A percentile compares a stretch with the other conserved stretches of the same genome.
Conservation (phyloP, 441 rosid species). For the Biscutella laevigata region DNA sequence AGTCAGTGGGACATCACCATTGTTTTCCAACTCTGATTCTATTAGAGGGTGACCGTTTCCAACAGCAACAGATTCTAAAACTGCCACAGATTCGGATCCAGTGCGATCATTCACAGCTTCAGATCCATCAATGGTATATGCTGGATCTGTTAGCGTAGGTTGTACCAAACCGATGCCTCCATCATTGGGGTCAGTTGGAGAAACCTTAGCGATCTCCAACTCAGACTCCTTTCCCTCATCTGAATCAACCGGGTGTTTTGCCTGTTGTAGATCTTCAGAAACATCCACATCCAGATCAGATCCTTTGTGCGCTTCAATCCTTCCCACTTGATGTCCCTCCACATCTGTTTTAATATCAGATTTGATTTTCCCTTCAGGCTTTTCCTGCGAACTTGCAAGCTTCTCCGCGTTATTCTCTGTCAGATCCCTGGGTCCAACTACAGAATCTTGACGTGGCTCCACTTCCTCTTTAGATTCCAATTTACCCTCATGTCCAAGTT, state of each 20-base stretch:
- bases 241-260: slow-evolving; percentile 18
- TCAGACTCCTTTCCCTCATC: slow-evolving; percentile 23
- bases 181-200: slow-evolving; percentile 14
- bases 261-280: slow-evolving; percentile 14
- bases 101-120: slow-evolving; percentile 7
- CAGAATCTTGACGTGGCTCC: slow-evolving; percentile 21
- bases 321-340: slow-evolving; percentile 19
- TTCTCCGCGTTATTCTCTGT: slow-evolving; percentile 1
- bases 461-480: slow-evolving; percentile 25
- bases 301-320: slow-evolving; percentile 3
- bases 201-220: slow-evolving; percentile 17
- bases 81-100: slow-evolving; percentile 16
- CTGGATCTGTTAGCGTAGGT: slow-evolving; percentile 18
- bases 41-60: slow-evolving; percentile 18
- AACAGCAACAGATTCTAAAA: slow-evolving; percentile 19
- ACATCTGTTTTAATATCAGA: slow-evolving; percentile 9
- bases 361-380: slow-evolving; percentile 16
- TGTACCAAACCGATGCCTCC: slow-evolving; percentile 20
- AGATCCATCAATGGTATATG: slow-evolving; percentile 8
- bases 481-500: background rate
- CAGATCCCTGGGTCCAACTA: slow-evolving; percentile 21
- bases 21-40: slow-evolving; percentile 13
- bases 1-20: slow-evolving; percentile 9
- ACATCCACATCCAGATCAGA: slow-evolving; percentile 11
- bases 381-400: too few species aligned